These are phyloP conservation scores for Sclerotinia glacialis DNA, from an alignment of 2,329 filamentous ascomycete genomes.

Conservation along the genomic window DNA sequence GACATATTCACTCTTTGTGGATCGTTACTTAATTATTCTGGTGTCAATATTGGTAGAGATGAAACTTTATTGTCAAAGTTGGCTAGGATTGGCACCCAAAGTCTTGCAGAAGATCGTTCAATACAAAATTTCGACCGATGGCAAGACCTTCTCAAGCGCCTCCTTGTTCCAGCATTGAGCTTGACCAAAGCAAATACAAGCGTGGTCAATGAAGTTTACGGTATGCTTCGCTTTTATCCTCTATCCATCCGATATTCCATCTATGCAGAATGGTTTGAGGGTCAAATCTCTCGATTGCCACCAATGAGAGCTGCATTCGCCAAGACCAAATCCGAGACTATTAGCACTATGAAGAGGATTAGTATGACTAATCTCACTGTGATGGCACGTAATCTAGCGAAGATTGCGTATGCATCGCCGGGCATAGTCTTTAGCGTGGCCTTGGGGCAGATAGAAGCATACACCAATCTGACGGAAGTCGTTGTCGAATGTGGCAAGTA, in stretches of 20 bases:
- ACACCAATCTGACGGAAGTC: slow-evolving; percentile 90
- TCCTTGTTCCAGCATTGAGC: slow-evolving; percentile 85
- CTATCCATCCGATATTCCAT: slow-evolving; percentile 77
- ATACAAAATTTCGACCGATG: slow-evolving; percentile 71
- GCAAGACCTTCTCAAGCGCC: slow-evolving; percentile 77
- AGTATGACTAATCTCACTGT: slow-evolving; percentile 81
- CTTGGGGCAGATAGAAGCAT: slow-evolving; percentile 86
- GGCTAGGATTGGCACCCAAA: slow-evolving; percentile 78
- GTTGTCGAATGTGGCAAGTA: slow-evolving; percentile 94
- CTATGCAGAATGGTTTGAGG: slow-evolving; percentile 90
- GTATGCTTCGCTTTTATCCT: slow-evolving; percentile 75
- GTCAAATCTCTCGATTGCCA: slow-evolving; percentile 70
- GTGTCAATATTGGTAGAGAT: slow-evolving; percentile 86
- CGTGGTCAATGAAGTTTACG: slow-evolving; percentile 82
- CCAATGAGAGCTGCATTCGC: slow-evolving; percentile 78
- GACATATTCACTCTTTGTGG: slow-evolving; percentile 86
- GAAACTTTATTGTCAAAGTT: slow-evolving; percentile 74
- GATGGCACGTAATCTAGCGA: slow-evolving; percentile 86
- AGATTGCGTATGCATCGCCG: slow-evolving; percentile 87
- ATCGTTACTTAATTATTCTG: slow-evolving; percentile 80
- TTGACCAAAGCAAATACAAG: slow-evolving; percentile 81
- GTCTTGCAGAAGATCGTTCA: slow-evolving; percentile 67
- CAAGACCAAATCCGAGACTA: slow-evolving; percentile 72
- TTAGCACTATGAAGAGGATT: slow-evolving; percentile 82
- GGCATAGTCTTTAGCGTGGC: slow-evolving; percentile 89